Percentiles rank a stretch among this genome's conserved stretches.
These are phyloP conservation scores for Epichloe typhina DNA, from an alignment of 2,329 filamentous ascomycete species.

Conservation along the genomic window DNA sequence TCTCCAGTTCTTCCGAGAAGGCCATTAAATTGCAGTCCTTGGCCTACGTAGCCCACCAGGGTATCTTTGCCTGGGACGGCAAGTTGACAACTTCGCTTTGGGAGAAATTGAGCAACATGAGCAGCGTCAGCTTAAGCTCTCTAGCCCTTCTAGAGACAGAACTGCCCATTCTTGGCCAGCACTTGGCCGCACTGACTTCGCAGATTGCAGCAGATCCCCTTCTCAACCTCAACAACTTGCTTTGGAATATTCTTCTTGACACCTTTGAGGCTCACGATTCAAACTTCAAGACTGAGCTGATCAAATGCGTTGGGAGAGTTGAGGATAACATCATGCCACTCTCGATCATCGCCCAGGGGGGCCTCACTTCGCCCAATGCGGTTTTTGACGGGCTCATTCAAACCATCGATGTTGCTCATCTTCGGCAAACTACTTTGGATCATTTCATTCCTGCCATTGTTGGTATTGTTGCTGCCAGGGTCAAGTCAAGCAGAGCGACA, in stretches of 20 bases:
- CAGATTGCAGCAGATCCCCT: constrained; percentile 38
- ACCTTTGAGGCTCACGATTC: constrained; percentile 27
- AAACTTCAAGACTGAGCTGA: constrained; percentile 15
- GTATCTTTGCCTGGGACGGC: constrained; percentile 26
- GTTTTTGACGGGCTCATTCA: constrained; percentile 13
- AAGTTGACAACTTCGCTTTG: constrained; percentile 34
- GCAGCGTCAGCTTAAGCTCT: constrained; percentile 42
- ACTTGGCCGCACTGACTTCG: constrained; percentile 35
- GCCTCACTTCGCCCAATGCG: constrained; percentile 1
- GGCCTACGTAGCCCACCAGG: constrained; percentile 30
- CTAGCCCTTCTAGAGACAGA: constrained; percentile 53
- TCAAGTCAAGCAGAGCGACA: constrained; percentile 9
- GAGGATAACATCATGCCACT: constrained; percentile 10
- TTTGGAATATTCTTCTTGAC: constrained; percentile 32
- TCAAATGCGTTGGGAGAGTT: constrained; percentile 14
- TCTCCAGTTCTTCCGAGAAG: constrained; percentile 20
- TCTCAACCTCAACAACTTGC: constrained; percentile 31
- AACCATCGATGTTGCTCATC: constrained; percentile 20
- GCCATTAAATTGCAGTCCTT: constrained; percentile 32
- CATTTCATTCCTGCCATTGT: constrained; percentile 34
- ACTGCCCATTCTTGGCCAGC: constrained; percentile 44
- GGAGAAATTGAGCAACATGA: constrained; percentile 37
- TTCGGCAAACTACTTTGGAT: constrained; percentile 23
- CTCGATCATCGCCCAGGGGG: constrained; percentile 2
- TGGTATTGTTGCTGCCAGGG: constrained; percentile 23